Conservation (phyloP, 345 rosid genomes). For the Ailanthus altissimus region DNA sequence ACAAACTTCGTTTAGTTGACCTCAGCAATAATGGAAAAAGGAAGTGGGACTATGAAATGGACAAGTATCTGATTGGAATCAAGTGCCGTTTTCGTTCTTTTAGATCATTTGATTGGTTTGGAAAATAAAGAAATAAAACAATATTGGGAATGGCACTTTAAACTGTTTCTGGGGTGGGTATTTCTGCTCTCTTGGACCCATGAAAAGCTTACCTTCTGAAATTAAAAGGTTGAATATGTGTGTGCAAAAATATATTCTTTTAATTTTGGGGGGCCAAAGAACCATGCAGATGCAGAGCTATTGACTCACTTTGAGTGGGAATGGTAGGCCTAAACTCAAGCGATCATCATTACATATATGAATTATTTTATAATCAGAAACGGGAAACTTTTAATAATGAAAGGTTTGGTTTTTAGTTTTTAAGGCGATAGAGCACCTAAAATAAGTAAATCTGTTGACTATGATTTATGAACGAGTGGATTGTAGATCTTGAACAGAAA, state of each 20-base stretch:
- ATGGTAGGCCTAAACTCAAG: not conserved
- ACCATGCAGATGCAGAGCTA: not conserved
- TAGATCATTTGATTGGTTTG: constrained; percentile 8
- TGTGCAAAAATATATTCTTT: not conserved
- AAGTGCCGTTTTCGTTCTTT: not conserved
- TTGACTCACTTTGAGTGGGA: not conserved
- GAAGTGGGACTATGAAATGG: constrained; percentile 15
- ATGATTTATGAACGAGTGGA: too few relatives aligned
- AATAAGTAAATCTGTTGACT: too few relatives aligned
- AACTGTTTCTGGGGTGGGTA: not conserved
- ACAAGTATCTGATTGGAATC: not conserved
- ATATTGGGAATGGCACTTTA: not conserved
- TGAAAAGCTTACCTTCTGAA: not conserved
- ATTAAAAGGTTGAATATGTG: not conserved
- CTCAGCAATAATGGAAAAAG: constrained; percentile 22
- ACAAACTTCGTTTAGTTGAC: constrained; percentile 14
- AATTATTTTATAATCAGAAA: too few relatives aligned
- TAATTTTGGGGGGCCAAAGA: not conserved
- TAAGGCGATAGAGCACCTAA: too few relatives aligned
- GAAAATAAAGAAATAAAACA: not conserved
- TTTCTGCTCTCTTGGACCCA: constrained; percentile 12
- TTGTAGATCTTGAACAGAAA: too few relatives aligned
- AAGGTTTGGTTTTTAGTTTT: too few relatives aligned
- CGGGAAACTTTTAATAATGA: too few relatives aligned
- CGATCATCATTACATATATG: too few relatives aligned